Base-by-base conservation (phyloP, 225 moss, liverwort and hornwort genomes). In the Climacium dendroides region DNA sequence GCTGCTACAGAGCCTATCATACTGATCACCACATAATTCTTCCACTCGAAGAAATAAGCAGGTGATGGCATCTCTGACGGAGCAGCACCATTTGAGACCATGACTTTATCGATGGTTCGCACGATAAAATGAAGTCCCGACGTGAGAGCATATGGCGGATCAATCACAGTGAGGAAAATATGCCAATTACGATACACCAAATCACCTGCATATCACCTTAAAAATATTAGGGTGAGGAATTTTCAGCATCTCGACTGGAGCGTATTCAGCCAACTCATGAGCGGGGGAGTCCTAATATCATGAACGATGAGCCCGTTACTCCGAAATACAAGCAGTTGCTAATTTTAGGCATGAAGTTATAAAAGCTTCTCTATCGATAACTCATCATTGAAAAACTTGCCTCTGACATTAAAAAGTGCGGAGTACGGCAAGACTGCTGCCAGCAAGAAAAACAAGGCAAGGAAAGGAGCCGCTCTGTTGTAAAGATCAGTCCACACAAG, bases 111-210 rank as follows among this genome's bases (percentile, higher is more conserved):
- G 89, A 97, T 94, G 52, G 96, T 93, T 28, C 75, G 85, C 63
- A 93, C 95, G 66, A 96, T 92, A 73, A 97, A 95, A 89, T 96
- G 91, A 67, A 97, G 93, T 88, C 97, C 97, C 59, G 95, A 94
- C 41, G 94, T 93, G 86, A 97, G 87, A 75, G 97, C 92, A 82
- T 97, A 97, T 54, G 96, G 96, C 34, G 97, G 96, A 93, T 97
- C 95, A 74, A 97, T 91, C 30, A 96, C 94, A 76, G 89, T 89
- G 70, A 97, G 83, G 80, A 97, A 92, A 53, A 93, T 78, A 90
- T 96, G 96, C 96, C 94, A 96, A 84, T 52, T 89, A 47, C 28
- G 71, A 66, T 92, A 94, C 59, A 89, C 87, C 52, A 94, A 87
- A 45, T 87, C 85, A 82, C 94, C 97, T 97, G 93, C 91, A 92